Evolutionary conservation across 2,329 filamentous ascomycete genomes (phyloP).

Genomic region (Colletotrichum zoysiae): DNA sequence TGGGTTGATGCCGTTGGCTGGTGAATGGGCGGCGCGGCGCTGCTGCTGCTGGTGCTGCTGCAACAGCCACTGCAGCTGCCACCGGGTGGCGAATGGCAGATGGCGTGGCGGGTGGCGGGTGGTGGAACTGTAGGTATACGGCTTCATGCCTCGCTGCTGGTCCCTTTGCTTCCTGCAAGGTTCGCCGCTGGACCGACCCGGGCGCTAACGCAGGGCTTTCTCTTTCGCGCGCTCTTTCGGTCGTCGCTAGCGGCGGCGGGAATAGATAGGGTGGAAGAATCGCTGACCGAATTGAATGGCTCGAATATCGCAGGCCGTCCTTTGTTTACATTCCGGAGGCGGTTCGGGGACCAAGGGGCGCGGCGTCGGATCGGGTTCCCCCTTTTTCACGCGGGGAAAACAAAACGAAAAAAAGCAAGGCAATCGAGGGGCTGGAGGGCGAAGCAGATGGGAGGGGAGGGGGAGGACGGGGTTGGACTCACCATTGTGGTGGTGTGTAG

Average conservation of each 20-base stretch:
- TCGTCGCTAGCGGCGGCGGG: background rate
- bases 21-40: conserved; percentile 29
- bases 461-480: conserved; percentile 46
- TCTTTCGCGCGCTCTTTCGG: background rate
- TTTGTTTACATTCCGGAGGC: conserved; percentile 42
- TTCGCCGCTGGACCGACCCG: conserved; percentile 36
- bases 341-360: conserved; percentile 5
- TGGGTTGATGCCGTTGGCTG: conserved; percentile 41
- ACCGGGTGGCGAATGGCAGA: too few species aligned
- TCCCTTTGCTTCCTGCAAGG: conserved; percentile 27
- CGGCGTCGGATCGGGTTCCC: background rate
- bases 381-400: conserved; percentile 6
- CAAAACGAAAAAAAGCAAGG: conserved; percentile 37
- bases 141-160: background rate
- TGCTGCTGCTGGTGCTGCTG: background rate
- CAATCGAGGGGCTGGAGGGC: conserved; percentile 11
- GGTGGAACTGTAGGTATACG: background rate
- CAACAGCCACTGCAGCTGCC: too few species aligned
- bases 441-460: too few species aligned
- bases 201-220: conserved; percentile 28
- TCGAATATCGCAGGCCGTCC: background rate
- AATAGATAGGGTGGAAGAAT: too few species aligned
- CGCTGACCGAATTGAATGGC: conserved; percentile 38
- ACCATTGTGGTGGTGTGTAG: conserved; percentile 52
- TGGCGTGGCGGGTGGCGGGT: background rate